These are phyloP conservation scores for Sphagnurus paluster DNA, from an alignment of 1,284 basidiomycete genomes.

Conservation along the genomic window DNA sequence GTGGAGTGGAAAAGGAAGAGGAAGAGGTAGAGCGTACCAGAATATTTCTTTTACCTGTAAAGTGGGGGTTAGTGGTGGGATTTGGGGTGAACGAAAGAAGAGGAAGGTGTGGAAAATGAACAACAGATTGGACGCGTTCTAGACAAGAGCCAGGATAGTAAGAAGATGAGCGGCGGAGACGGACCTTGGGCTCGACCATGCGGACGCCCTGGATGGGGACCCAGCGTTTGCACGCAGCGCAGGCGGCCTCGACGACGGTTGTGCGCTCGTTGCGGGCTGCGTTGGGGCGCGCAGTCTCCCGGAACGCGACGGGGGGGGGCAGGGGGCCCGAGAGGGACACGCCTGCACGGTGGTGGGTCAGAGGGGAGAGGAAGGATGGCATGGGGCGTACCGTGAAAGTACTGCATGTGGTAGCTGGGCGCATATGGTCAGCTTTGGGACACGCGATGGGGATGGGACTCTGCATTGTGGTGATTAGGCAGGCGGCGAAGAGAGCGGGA, in stretches of 20 bases:
- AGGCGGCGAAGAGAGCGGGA: background rate
- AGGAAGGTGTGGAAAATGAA: background rate
- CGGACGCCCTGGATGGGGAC: constrained; percentile 70
- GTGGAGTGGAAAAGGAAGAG: background rate
- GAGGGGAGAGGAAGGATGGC: background rate
- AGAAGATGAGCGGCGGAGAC: background rate
- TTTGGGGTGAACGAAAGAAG: background rate
- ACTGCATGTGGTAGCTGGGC: constrained; percentile 17
- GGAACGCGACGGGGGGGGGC: constrained; percentile 69
- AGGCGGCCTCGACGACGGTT: constrained; percentile 65
- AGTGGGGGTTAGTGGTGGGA: background rate
- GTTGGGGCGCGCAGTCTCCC: constrained; percentile 43
- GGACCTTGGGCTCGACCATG: constrained; percentile 64
- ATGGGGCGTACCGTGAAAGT: constrained; percentile 12
- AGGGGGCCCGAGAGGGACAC: constrained; percentile 63
- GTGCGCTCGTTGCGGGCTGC: constrained; percentile 59
- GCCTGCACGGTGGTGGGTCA: constrained; percentile 34
- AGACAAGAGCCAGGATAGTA: background rate
- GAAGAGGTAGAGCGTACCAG: constrained; percentile 48
- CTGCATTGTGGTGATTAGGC: background rate
- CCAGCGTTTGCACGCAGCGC: constrained; percentile 76
- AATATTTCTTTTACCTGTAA: constrained; percentile 68
- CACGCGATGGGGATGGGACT: background rate
- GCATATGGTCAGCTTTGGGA: background rate
- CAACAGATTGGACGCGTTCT: background rate